These are phyloP conservation scores for Oryza longistaminata DNA, from an alignment of 176 grass and related monocot genomes.

Conservation along the genomic window DNA sequence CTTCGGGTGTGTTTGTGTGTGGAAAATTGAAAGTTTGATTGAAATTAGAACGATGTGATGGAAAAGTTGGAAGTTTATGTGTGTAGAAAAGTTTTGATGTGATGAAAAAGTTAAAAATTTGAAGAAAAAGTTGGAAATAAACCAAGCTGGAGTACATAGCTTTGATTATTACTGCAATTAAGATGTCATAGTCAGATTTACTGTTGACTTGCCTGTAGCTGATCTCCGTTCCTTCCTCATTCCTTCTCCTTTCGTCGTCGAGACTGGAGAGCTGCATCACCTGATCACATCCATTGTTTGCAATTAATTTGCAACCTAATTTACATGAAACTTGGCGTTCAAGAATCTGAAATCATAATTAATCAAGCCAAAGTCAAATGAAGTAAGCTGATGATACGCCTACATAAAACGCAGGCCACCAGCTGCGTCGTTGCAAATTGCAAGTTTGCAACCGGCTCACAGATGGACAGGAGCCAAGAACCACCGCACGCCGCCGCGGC, in stretches of 20 bases:
- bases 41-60: too few species aligned
- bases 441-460: not conserved
- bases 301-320: too few species aligned
- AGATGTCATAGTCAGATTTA: not conserved
- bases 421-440: not conserved
- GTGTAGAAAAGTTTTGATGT: too few species aligned
- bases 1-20: too few species aligned
- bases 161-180: too few species aligned
- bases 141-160: too few species aligned
- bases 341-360: not conserved
- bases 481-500: not conserved
- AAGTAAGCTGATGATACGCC: not conserved
- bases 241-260: not conserved
- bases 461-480: constrained; percentile 10
- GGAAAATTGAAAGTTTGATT: too few species aligned
- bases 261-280: not conserved
- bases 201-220: not conserved
- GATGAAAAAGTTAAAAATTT: too few species aligned
- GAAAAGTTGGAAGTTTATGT: too few species aligned
- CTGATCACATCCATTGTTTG: not conserved
- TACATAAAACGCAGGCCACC: not conserved
- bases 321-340: not conserved
- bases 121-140: too few species aligned
- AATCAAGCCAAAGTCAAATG: not conserved
- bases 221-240: not conserved